Evolutionary conservation across 78 protist genomes (phyloP).

Genomic region (Paulinella micropora): DNA sequence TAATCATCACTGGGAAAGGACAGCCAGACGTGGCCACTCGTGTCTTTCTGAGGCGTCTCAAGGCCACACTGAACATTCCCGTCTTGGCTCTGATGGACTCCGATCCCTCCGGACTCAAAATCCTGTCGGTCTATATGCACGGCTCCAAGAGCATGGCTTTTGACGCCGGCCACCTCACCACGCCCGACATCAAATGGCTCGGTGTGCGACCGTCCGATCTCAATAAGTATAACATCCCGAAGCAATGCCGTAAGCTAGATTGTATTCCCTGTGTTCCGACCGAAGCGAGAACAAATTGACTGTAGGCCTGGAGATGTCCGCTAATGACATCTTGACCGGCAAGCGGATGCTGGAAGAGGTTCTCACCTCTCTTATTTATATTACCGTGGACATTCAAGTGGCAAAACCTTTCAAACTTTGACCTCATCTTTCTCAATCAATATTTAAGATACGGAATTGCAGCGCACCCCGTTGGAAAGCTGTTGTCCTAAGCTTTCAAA

Average conservation of each 20-base stretch:
- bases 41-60: conserved; percentile 13
- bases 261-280: no score
- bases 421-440: no score
- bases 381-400: no score
- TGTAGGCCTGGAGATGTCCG: conserved; percentile 41
- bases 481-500: no score
- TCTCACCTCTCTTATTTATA: conserved; percentile 12
- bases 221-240: conserved; percentile 37
- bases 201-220: conserved; percentile 53
- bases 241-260: conserved; percentile 18
- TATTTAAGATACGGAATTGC: no score
- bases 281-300: no score
- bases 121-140: conserved; percentile 46
- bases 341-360: conserved; percentile 35
- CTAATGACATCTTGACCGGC: conserved; percentile 37
- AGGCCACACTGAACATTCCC: conserved; percentile 29
- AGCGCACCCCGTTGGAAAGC: no score
- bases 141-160: conserved; percentile 54
- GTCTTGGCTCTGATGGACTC: conserved; percentile 45
- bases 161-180: conserved; percentile 46
- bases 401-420: no score
- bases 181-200: conserved; percentile 52
- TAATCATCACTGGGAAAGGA: conserved; percentile 48
- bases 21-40: conserved; percentile 59
- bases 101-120: conserved; percentile 53